A percentile compares a stretch with the other conserved stretches of the same genome.
Evolutionary conservation across 306 rosid species (phyloP).

Genomic region (Vicia villosa): DNA sequence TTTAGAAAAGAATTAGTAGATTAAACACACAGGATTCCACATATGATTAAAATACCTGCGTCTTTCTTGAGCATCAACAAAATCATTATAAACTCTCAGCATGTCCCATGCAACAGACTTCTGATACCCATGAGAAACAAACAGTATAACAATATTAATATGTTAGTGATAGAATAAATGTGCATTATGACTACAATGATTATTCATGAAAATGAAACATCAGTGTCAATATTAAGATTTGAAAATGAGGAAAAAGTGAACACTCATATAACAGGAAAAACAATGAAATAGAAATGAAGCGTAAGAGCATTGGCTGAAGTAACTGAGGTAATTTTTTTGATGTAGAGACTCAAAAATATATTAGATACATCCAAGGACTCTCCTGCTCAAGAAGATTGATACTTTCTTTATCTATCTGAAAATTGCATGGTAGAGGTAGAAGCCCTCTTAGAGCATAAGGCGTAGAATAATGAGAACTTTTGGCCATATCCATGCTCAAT

Average conservation of each 20-base stretch:
- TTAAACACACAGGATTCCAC: conserved; percentile 20
- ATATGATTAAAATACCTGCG: conserved; percentile 63
- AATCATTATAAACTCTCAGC: conserved; percentile 74
- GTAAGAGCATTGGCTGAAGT: conserved; percentile 18
- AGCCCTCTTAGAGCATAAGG: background rate
- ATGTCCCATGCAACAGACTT: conserved; percentile 97
- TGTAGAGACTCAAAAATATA: background rate
- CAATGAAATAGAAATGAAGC: background rate
- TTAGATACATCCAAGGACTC: background rate
- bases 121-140: conserved; percentile 48
- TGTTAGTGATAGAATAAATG: conserved; percentile 24
- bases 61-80: conserved; percentile 84
- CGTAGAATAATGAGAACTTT: background rate
- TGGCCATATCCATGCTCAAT: background rate
- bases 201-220: conserved; percentile 26
- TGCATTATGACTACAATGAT: background rate
- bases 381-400: background rate
- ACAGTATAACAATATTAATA: conserved; percentile 17
- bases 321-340: background rate
- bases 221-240: background rate
- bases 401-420: conserved; percentile 5
- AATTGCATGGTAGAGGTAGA: conserved; percentile 6
- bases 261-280: conserved; percentile 5
- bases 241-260: conserved; percentile 4
- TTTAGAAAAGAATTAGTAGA: conserved; percentile 11